Conservation (phyloP, 345 rosid species). For the Odontarrhena argentea region DNA sequence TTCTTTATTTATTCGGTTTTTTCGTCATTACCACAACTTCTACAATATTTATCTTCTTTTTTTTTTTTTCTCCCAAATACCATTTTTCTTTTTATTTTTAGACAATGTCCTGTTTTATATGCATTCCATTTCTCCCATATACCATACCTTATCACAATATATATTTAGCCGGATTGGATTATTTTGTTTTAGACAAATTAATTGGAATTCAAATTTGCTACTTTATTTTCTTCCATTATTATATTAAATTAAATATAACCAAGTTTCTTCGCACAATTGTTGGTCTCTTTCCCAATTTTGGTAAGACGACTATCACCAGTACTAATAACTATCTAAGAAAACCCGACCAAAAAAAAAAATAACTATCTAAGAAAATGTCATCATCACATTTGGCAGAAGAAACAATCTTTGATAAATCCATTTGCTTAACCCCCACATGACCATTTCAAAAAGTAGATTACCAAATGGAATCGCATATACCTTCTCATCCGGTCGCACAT, state of each 20-base stretch:
- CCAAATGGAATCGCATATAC: constrained; percentile 11
- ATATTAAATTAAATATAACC: background rate
- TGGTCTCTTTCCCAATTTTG: background rate
- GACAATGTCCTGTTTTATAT: constrained; percentile 1
- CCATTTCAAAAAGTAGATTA: constrained; percentile 7
- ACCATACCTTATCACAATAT: background rate
- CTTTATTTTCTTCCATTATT: background rate
- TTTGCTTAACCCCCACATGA: constrained; percentile 18
- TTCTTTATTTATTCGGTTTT: constrained; percentile 9
- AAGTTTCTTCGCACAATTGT: background rate
- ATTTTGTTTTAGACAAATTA: background rate
- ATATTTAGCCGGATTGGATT: background rate
- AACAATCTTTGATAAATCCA: background rate
- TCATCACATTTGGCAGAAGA: constrained; percentile 11
- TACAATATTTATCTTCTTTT: constrained; percentile 14
- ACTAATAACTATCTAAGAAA: background rate
- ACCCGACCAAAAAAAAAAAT: no score
- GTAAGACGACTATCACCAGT: background rate
- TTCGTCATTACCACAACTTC: constrained; percentile 27
- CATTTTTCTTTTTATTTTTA: constrained; percentile 2
- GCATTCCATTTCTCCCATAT: background rate
- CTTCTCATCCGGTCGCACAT: constrained; percentile 34
- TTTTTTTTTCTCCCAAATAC: background rate
- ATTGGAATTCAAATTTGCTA: background rate
- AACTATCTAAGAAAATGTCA: background rate